Evolutionary conservation across 371 early-diverging fungal genomes (phyloP).

Genomic region (Mortierella sp.): DNA sequence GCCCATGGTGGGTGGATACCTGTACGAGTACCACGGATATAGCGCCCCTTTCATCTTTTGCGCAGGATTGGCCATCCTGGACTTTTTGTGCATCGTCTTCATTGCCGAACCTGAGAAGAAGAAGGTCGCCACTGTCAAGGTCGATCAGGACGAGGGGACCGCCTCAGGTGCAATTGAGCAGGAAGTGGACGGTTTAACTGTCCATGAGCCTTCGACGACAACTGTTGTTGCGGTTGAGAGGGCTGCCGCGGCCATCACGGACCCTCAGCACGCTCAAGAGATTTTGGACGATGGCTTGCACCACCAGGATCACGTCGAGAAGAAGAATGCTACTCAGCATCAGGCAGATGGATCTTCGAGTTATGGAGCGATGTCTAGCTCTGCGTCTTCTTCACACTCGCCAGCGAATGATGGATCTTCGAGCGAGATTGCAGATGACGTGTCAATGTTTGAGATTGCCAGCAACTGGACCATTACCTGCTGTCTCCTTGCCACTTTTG

Average conservation of each 20-base stretch:
- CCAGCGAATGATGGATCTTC: slow-evolving; percentile 14
- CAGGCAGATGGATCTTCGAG: slow-evolving; percentile 10
- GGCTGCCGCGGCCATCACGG: slow-evolving; percentile 32
- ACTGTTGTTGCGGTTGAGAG: slow-evolving; percentile 34
- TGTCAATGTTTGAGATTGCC: slow-evolving; percentile 66
- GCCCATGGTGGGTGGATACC: slow-evolving; percentile 83
- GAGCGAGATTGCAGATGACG: slow-evolving; percentile 11
- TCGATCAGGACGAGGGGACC: neutral
- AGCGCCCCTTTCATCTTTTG: slow-evolving; percentile 83
- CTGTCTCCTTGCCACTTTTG: slow-evolving; percentile 65
- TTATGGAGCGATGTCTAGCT: slow-evolving; percentile 20
- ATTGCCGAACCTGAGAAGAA: slow-evolving; percentile 68
- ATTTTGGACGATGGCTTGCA: slow-evolving; percentile 41
- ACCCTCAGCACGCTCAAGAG: slow-evolving; percentile 41
- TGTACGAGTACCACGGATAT: slow-evolving; percentile 78
- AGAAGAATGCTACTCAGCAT: slow-evolving; percentile 16
- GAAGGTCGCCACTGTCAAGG: slow-evolving; percentile 21
- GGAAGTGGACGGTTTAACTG: slow-evolving; percentile 35
- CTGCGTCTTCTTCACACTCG: slow-evolving; percentile 11
- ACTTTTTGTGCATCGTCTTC: slow-evolving; percentile 76
- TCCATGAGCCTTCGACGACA: slow-evolving; percentile 19
- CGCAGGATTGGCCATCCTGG: slow-evolving; percentile 74
- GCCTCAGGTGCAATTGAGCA: slow-evolving; percentile 12
- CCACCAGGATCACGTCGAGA: slow-evolving; percentile 8
- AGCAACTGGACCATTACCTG: slow-evolving; percentile 69